Conservation (phyloP, 1,284 basidiomycete genomes). For the Sporisorium iseilematis-ciliati region DNA sequence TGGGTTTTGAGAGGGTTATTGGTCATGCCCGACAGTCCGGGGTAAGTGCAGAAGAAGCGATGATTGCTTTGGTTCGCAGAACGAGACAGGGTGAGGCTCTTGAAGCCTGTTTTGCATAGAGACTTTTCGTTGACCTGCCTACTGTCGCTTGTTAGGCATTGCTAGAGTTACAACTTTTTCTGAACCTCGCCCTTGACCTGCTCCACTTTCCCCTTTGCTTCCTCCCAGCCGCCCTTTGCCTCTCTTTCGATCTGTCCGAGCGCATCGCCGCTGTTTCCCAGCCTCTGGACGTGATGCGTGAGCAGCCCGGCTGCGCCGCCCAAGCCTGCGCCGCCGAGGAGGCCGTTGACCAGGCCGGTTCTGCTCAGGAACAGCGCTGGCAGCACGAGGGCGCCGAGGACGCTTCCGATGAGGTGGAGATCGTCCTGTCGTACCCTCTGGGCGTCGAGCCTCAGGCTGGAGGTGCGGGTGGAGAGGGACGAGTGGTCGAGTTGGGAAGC, state of each 20-base stretch:
- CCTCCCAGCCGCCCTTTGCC: background rate
- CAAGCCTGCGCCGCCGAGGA: constrained; percentile 63
- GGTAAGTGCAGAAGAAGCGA: no score
- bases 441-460: constrained; percentile 31
- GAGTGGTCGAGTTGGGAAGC: constrained; percentile 39
- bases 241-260: background rate
- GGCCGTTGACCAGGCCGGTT: constrained; percentile 63
- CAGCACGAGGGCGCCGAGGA: constrained; percentile 58
- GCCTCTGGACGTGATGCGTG: constrained; percentile 49
- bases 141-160: no score
- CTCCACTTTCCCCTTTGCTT: constrained; percentile 14
- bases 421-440: constrained; percentile 59
- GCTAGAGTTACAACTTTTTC: constrained; percentile 16
- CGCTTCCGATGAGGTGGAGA: constrained; percentile 62
- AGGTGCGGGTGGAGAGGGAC: constrained; percentile 26
- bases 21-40: no score
- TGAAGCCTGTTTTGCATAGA: no score
- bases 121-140: no score
- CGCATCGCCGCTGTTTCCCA: background rate
- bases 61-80: no score
- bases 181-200: constrained; percentile 22
- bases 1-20: no score
- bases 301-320: constrained; percentile 59
- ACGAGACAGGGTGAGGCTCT: no score
- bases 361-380: constrained; percentile 63